A percentile compares a stretch with the other conserved stretches of the same genome.
Evolutionary conservation across 139 green algal genomes (phyloP).

Genomic region (Tetradesmus obliquus): DNA sequence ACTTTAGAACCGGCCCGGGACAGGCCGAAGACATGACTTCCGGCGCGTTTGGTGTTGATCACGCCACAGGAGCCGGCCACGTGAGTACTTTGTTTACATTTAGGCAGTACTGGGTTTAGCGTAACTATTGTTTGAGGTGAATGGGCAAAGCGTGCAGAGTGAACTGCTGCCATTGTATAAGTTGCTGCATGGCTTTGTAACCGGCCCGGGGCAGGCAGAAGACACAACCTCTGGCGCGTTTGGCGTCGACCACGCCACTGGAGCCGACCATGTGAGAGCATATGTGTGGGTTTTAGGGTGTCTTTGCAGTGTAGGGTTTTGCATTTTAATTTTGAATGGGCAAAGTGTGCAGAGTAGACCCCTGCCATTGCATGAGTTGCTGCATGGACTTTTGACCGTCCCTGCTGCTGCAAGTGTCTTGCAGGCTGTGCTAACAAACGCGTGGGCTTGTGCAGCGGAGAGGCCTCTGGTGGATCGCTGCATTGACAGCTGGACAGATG

Average conservation of each 20-base stretch:
- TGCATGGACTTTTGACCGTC: neutral
- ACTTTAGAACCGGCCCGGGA: constrained; percentile 15
- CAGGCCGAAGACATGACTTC: neutral
- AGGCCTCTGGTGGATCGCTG: neutral
- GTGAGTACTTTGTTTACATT: neutral
- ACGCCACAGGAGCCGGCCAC: neutral
- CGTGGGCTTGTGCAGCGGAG: neutral
- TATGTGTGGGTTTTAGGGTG: neutral
- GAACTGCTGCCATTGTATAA: too few relatives aligned
- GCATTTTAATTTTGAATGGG: neutral
- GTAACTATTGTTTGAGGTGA: too few relatives aligned
- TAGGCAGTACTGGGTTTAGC: too few relatives aligned
- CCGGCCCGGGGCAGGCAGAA: neutral
- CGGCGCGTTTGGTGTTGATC: neutral
- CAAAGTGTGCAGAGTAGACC: too few relatives aligned
- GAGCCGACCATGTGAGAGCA: neutral
- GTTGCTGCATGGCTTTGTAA: too few relatives aligned
- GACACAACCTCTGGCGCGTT: constrained; percentile 10
- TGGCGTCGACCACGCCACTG: constrained; percentile 18
- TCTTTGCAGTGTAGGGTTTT: neutral
- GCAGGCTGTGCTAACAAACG: neutral
- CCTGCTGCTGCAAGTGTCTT: neutral
- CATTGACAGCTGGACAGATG: constrained; percentile 12
- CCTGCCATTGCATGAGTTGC: too few relatives aligned
- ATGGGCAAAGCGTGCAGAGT: too few relatives aligned